These are phyloP conservation scores for Paramecium octaurelia DNA, from an alignment of 73 alveolate genomes.

Conservation along the genomic window DNA sequence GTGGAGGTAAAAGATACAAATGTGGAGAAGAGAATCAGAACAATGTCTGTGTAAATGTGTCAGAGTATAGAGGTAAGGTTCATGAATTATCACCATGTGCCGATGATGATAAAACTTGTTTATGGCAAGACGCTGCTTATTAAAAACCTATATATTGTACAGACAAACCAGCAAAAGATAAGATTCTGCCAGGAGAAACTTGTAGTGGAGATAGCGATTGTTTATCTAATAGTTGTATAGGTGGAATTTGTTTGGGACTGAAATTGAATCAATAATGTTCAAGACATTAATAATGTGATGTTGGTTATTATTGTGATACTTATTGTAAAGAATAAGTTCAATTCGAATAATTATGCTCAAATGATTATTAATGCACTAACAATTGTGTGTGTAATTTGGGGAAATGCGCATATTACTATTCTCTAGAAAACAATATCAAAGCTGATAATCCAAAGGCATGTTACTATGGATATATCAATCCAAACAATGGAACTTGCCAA, in stretches of 20 bases:
- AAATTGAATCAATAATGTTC: constrained; percentile 14
- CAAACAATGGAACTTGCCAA: constrained; percentile 27
- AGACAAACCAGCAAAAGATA: not conserved
- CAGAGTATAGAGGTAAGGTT: constrained; percentile 53
- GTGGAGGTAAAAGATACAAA: constrained; percentile 42
- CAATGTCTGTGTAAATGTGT: constrained; percentile 38
- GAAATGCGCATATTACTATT: constrained; percentile 54
- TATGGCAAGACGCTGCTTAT: not conserved
- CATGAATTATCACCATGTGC: constrained; percentile 51
- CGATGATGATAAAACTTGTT: not conserved
- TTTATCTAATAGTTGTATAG: constrained; percentile 13
- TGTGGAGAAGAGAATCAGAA: constrained; percentile 20
- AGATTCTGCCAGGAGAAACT: constrained; percentile 57
- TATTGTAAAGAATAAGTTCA: constrained; percentile 22
- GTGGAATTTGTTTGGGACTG: constrained; percentile 44
- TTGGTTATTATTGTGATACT: constrained; percentile 51
- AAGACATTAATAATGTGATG: constrained; percentile 49
- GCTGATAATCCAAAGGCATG: constrained; percentile 59
- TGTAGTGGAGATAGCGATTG: constrained; percentile 46
- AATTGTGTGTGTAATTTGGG: constrained; percentile 61
- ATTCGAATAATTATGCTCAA: constrained; percentile 10
- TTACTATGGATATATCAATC: constrained; percentile 31
- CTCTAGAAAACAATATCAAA: constrained; percentile 1
- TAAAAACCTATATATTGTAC: constrained; percentile 43
- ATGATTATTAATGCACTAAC: constrained; percentile 55